Evolutionary conservation across 1,284 basidiomycete genomes (phyloP), one percentile per base, ranked within the genome.

Genomic region (Crepidotus sp.): DNA sequence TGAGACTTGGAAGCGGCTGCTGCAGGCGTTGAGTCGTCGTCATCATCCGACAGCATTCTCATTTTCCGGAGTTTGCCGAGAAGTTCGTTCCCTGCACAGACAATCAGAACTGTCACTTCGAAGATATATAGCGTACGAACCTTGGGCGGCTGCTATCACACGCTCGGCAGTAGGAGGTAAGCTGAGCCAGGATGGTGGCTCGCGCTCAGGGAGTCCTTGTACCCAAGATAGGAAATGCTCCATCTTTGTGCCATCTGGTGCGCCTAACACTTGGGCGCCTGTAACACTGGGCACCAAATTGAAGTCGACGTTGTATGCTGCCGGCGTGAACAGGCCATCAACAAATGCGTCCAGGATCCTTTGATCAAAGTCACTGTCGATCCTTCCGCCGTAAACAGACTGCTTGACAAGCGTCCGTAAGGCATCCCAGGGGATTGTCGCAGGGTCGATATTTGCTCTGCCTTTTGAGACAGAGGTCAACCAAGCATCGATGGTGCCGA

Each of bases 351-450:
- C 88, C 22, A 98, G 72, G 43, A 95, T 83, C 50, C 76, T 73
- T 59, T 95, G 93, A 59, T 98, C 94, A 58, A 90, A 93, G 62
- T 94, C 89, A 50, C 89, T 93, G 66, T 96, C 94, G 42, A 95
- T 72, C 50, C 91, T 73, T 13, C 94, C 94, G 49, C 94, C 94
- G 55, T 97, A 96, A 14, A 97, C 87, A 1, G 91, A 91, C 61
- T 96, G 88, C 60, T 94, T 96, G 67, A 98, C 76, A 41, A 97
- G 74, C 0, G 84, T 87, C 29, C 90, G 74, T 15, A 98, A 69
- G 5, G 94, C 93, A 52, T 86, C 82, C 93, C 93, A 97, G 3
- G 94, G 94, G 44, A 98, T 92, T 5, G 74, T 71, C 0, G 77
- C 83, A 2, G 94, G 94, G 58, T 96, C 86, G 42, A 98, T 76